Evolutionary conservation across 2,329 filamentous ascomycete genomes (phyloP).

Genomic region (Colletotrichum magnum): DNA sequence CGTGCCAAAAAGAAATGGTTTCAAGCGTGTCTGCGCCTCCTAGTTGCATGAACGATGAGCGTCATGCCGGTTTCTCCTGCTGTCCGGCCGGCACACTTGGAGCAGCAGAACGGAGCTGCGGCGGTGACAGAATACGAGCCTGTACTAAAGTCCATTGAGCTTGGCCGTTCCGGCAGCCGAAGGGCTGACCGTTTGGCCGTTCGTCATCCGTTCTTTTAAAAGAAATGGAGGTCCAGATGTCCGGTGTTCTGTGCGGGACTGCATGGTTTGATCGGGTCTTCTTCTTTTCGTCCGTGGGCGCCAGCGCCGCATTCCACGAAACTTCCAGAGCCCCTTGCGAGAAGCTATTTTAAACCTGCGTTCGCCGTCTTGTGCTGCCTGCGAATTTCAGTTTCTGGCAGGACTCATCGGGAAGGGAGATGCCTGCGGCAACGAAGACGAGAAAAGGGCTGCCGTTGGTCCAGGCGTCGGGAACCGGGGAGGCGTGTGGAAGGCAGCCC

Average conservation of each 20-base stretch:
- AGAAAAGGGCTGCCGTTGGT: constrained; percentile 1
- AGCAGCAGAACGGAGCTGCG: constrained; percentile 14
- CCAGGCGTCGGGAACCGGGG: neutral
- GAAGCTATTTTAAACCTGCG: constrained; percentile 19
- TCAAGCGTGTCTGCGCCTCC: constrained; percentile 37
- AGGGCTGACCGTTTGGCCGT: constrained; percentile 16
- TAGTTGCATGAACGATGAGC: constrained; percentile 31
- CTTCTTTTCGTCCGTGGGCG: constrained; percentile 11
- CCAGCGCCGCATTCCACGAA: constrained; percentile 16
- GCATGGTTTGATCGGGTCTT: neutral
- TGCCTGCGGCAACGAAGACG: constrained; percentile 11
- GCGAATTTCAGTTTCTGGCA: constrained; percentile 15
- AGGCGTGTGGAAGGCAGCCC: neutral
- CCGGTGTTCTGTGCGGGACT: constrained; percentile 31
- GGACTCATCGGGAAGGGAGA: constrained; percentile 22
- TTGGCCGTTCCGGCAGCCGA: neutral
- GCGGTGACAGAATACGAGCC: neutral
- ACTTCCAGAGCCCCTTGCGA: constrained; percentile 22
- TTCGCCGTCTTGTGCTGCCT: neutral
- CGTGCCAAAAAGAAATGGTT: constrained; percentile 25
- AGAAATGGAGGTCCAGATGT: constrained; percentile 14
- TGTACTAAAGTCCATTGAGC: neutral
- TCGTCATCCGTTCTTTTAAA: constrained; percentile 34
- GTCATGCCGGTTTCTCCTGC: constrained; percentile 29
- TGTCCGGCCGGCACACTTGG: constrained; percentile 18